Evolutionary conservation across 352 stramenopile genomes (phyloP), one percentile per base, ranked within the genome.

Genomic region (Bremia lactucae): DNA sequence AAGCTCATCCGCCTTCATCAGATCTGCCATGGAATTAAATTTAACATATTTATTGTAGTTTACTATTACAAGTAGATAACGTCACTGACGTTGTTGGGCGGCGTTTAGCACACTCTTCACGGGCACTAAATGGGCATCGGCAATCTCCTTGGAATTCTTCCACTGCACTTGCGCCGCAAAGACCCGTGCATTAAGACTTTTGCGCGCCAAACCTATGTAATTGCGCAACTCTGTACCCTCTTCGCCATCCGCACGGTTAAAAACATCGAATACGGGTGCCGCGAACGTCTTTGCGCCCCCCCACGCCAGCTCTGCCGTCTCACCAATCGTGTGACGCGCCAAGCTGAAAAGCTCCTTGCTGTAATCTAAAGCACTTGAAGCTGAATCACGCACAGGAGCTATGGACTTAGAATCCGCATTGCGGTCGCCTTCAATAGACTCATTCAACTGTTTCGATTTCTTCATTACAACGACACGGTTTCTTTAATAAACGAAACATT

Each of bases 1-100:
- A 61, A 89, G 87, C 42, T 70, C 67, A 46, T 89, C 84, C 28
- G 59, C 56, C 46, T 88, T 88, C 42, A 60, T n/a, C 25, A 85
- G 51, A 43, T 86, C 76, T 88, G 49, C 36, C 11, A 6, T n/a
- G 10, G 14, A 31, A 11, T 36, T n/a, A 50, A 19, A 16, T 31
- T 14, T 22, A 42, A 21, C 8, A 48, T 33, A 34, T 43, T 3
- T 22, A 36, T 19, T 36, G 16, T 31, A 41, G 11, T 42, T 35
- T 36, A 49, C 31, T 23, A 43, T 9, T 16, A 20, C 20, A 6
- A 13, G 3, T 3, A 26, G 13, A 10, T 39, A 14, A 35, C 21
- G 26, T 18, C 4, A 58, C 36, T 42, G 7, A 88, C 76, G 71
- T 21, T 47, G 69, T 54, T 85, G 62, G 7, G 60, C 55, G 26